A percentile compares a stretch with the other conserved stretches of the same genome.
Conservation (phyloP, 441 rosid species). For the Jatropha podagrica region DNA sequence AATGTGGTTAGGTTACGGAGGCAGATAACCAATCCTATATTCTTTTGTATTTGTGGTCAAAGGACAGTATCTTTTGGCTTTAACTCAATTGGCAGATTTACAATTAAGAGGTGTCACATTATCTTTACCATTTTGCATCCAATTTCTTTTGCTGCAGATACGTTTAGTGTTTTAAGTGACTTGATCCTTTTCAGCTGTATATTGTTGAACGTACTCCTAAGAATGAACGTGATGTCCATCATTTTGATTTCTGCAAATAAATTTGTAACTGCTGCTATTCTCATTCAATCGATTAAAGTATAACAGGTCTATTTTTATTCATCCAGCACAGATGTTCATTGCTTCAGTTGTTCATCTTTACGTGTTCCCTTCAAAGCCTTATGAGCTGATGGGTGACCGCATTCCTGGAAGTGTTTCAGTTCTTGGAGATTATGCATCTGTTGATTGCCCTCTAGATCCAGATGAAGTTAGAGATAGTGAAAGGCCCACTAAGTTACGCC, state of each 20-base stretch:
- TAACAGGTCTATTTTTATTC: conserved; percentile 47
- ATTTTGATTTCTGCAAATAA: conserved; percentile 16
- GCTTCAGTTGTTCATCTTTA: conserved; percentile 96
- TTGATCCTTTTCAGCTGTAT: not conserved
- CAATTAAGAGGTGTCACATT: not conserved
- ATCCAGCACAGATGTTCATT: conserved; percentile 97
- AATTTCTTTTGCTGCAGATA: not conserved
- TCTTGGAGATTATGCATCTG: conserved; percentile 97
- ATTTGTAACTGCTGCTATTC: not conserved
- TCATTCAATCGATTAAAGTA: conserved; percentile 30
- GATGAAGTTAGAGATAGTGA: conserved; percentile 98
- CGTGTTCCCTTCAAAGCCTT: conserved; percentile 96
- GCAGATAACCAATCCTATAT: not conserved
- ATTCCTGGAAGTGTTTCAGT: conserved; percentile 78
- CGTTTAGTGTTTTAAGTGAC: not conserved
- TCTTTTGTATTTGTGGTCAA: not conserved
- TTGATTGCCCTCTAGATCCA: conserved; percentile 93
- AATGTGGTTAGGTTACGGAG: not conserved
- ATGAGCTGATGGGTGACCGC: conserved; percentile 87
- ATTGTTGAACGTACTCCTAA: not conserved
- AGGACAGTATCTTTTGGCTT: not conserved
- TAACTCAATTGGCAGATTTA: no score
- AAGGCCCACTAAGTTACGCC: conserved; percentile 93
- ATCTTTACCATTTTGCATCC: not conserved
- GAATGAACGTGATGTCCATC: not conserved